Percentiles rank a stretch among this genome's conserved stretches.
Evolutionary conservation across 441 rosid genomes (phyloP).

Genomic region (Adansonia madagascariensis): DNA sequence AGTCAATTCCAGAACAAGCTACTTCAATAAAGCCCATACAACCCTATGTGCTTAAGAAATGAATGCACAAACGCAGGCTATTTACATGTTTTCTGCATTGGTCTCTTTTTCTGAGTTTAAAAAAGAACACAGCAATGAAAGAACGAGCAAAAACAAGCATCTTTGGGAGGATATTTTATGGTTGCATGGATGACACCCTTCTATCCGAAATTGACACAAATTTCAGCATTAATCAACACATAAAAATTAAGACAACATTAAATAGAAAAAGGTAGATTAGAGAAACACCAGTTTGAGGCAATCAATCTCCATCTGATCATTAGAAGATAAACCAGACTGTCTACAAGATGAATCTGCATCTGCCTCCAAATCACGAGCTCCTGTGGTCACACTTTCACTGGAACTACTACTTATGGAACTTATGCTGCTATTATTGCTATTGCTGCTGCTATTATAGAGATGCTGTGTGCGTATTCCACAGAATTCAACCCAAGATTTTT

Average conservation of each 20-base stretch:
- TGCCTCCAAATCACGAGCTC: conserved; percentile 91
- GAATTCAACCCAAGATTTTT: conserved; percentile 70
- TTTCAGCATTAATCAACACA: conserved; percentile 14
- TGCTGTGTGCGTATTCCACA: conserved; percentile 56
- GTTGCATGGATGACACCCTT: neutral
- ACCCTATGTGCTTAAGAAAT: neutral
- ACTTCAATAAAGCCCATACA: conserved; percentile 3
- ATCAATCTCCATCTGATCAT: conserved; percentile 74
- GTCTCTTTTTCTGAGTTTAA: conserved; percentile 4
- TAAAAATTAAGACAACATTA: conserved; percentile 16
- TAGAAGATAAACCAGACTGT: conserved; percentile 87
- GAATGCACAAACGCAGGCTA: conserved; percentile 1
- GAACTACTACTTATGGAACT: conserved; percentile 93
- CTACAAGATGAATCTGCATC: conserved; percentile 99
- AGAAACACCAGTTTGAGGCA: conserved; percentile 67
- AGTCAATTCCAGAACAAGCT: neutral
- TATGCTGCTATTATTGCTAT: conserved; percentile 93
- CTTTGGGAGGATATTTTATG: conserved; percentile 8
- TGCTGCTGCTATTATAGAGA: conserved; percentile 88
- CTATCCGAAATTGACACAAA: conserved; percentile 15
- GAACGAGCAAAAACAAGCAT: neutral
- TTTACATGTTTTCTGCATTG: conserved; percentile 2
- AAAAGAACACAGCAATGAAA: neutral
- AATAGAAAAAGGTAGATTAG: conserved; percentile 30
- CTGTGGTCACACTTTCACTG: conserved; percentile 83